Base-by-base conservation (phyloP, 345 rosid genomes). In the Xanthoceras sorbifolium region DNA sequence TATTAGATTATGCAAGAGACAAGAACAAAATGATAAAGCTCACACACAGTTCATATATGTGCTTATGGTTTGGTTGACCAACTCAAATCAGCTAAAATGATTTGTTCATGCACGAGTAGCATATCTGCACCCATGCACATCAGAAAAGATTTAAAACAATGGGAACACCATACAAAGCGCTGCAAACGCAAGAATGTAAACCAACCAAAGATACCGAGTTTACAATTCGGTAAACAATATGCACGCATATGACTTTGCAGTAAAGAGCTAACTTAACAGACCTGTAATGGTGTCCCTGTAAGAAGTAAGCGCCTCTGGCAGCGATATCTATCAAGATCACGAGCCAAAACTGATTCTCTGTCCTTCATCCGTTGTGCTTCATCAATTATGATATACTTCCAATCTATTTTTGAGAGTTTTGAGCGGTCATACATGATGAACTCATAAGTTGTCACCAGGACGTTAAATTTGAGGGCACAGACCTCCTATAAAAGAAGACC, bases 291-390 rank as follows among this genome's bases (percentile, higher is more conserved):
- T 38, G 99, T 97, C 85, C 99, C 99, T 11, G 99, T 97, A 72
- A 97, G 98, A 86, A 97, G 98, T 48, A 97, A 89, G 76, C 99
- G 97, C 89, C 99, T 89, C 84, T 94, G 98, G 79, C 99, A 97
- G 64, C 97, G 97, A 79, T 97, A 97, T 57, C 97, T 88, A 80
- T 97, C 99, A 87, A 97, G 99, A 90, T 97, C 99, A 72, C 99
- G 97, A 63, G 99, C 99, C 86, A 97, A 86, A 88, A 97, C 99
- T 38, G 99, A 97, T 82, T 97, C 98, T 74, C 99, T 88, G 84
- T 97, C 99, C 82, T 97, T 97, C 98, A 97, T 97, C 81, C 99
- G 88, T 74, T 97, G 99, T 77, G 99, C 99, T 86, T 97, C 99
- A 79, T 97, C 99, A 80, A 97, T 97, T 85, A 97, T 82, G 73